Base-by-base conservation (phyloP, 2,329 filamentous ascomycete species). In the Colletotrichum eleusines region DNA sequence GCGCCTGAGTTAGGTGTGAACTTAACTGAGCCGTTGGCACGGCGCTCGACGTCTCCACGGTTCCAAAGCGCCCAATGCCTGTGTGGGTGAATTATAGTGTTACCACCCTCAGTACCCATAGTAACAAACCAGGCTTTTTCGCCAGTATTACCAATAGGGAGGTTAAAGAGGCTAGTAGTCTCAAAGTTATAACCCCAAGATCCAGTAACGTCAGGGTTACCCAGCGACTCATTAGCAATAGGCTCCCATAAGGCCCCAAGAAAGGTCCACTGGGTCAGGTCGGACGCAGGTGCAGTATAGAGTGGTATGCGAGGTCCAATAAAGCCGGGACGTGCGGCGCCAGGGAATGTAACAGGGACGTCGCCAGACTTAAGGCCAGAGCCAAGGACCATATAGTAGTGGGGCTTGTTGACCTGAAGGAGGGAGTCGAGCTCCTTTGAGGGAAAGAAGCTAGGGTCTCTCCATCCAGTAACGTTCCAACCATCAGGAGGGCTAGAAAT, bases 1-100 rank as follows among this genome's bases (percentile, higher is more conserved):
- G 60, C 64, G 31, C 71, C 71, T 2, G 71, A 72, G 26, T 26
- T 59, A 35, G 71, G 71, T 2, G 51, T 68, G 48, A 73, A 73
- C 55, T 67, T 64, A 31, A 73, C 69, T 40, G 71, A 73, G 42
- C 71, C 71, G 51, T 73, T 73, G 33, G 59, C 58, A 28, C 71
- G 69, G 51, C 60, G 69, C n/a, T 61, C 58, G 20, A 73, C 31
- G 50, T 69, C 64, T 18, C 71, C 71, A 31, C 71, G 71, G 69
- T 73, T 73, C 71, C 71, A 73, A n/a, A 73, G 51, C 12, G 71
- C 71, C 71, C 71, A 73, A 33, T 73, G 71, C 69, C 71, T 69
- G 18, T 50, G 50, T 69, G 69, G 72, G 71, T 73, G 71, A 26
- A 26, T 18, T 8, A 69, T 72, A 20, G 71, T 73, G 71, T 69